These are phyloP conservation scores for Zymoseptoria brevis DNA, from an alignment of 2,329 filamentous ascomycete species.

Conservation along the genomic window DNA sequence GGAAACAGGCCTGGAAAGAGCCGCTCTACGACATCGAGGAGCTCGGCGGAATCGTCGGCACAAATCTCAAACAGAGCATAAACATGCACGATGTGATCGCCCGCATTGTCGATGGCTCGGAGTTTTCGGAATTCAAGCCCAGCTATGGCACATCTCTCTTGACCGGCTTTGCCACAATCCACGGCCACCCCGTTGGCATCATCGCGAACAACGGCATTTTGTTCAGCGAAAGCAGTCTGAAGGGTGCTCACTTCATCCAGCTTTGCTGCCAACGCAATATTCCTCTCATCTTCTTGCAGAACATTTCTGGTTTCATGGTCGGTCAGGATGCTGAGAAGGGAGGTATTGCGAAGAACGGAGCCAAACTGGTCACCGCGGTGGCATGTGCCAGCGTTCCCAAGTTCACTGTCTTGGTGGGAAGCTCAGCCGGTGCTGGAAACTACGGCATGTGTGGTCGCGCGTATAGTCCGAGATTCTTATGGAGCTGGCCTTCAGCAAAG, in stretches of 20 bases:
- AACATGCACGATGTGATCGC: constrained; percentile 86
- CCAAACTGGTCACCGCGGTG: constrained; percentile 92
- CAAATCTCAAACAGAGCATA: constrained; percentile 78
- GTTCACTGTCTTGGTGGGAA: constrained; percentile 92
- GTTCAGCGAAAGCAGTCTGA: constrained; percentile 79
- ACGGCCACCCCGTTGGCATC: constrained; percentile 85
- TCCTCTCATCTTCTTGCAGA: constrained; percentile 87
- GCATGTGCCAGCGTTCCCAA: constrained; percentile 92
- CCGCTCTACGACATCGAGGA: constrained; percentile 74
- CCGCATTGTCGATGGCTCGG: constrained; percentile 81
- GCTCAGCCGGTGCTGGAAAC: constrained; percentile 87
- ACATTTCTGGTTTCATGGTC: constrained; percentile 98
- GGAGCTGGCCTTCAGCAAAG: constrained; percentile 97
- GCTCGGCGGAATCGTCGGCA: constrained; percentile 79
- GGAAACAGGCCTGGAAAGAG: constrained; percentile 50
- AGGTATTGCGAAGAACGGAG: constrained; percentile 95
- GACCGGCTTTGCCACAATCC: constrained; percentile 78
- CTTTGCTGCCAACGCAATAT: constrained; percentile 85
- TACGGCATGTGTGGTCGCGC: constrained; percentile 97
- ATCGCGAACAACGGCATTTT: constrained; percentile 94
- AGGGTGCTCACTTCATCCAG: constrained; percentile 95
- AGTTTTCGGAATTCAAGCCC: constrained; percentile 90
- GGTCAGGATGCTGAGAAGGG: constrained; percentile 84
- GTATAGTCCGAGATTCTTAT: constrained; percentile 83
- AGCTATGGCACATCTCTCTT: constrained; percentile 83